Evolutionary conservation across 2,329 filamentous ascomycete species (phyloP).

Genomic region (Penicillium sp.): DNA sequence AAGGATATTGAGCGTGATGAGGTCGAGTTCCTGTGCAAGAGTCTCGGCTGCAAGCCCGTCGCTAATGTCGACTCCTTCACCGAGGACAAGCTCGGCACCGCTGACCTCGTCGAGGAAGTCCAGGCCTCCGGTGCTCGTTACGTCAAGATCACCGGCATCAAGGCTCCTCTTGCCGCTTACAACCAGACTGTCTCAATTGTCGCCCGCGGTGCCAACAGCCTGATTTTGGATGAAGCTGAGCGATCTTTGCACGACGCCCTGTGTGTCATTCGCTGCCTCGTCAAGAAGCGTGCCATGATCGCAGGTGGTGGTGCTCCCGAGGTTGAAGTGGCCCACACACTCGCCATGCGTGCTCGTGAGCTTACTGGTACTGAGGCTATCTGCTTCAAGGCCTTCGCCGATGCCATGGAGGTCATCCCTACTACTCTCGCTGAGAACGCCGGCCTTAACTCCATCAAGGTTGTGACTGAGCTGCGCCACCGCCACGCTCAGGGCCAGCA

Average conservation of each 20-base stretch:
- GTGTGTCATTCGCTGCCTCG: slow-evolving; percentile 92
- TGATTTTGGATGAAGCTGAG: slow-evolving; percentile 96
- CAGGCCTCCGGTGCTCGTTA: slow-evolving; percentile 84
- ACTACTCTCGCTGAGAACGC: slow-evolving; percentile 97
- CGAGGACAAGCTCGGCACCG: slow-evolving; percentile 93
- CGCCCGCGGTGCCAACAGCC: slow-evolving; percentile 85
- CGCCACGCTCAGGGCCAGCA: slow-evolving; percentile 92
- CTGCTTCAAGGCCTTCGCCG: slow-evolving; percentile 98
- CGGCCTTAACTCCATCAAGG: slow-evolving; percentile 96
- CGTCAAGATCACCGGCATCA: slow-evolving; percentile 92
- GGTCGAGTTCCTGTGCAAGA: slow-evolving; percentile 99
- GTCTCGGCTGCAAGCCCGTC: slow-evolving; percentile 96
- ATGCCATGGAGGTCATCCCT: slow-evolving; percentile 94
- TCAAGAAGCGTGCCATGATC: slow-evolving; percentile 99
- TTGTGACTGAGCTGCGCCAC: slow-evolving; percentile 92
- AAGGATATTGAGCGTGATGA: slow-evolving; percentile 99
- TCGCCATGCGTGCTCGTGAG: slow-evolving; percentile 76
- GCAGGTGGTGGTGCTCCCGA: slow-evolving; percentile 95
- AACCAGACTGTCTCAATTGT: slow-evolving; percentile 90
- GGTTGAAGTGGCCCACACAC: slow-evolving; percentile 87
- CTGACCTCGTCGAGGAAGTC: slow-evolving; percentile 90
- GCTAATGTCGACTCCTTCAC: slow-evolving; percentile 98
- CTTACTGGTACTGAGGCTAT: slow-evolving; percentile 91
- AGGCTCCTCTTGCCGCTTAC: slow-evolving; percentile 56
- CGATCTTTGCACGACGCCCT: slow-evolving; percentile 95